Evolutionary conservation across 2,329 filamentous ascomycete genomes (phyloP).

Genomic region (Fusarium circinatum): DNA sequence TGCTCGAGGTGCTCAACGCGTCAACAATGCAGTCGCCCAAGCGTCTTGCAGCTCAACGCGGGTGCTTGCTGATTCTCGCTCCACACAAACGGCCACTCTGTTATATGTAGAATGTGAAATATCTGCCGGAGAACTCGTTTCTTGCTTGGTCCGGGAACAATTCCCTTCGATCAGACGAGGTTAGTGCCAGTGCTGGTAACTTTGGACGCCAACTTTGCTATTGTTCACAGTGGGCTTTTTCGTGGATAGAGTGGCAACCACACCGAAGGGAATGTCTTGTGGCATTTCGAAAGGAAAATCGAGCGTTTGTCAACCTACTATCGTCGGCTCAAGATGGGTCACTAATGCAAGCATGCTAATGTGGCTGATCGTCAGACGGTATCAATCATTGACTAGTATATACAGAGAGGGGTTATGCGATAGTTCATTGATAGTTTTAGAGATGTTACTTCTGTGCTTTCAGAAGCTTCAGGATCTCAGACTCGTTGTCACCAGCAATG

Average conservation of each 20-base stretch:
- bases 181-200: background rate
- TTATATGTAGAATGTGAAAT: conserved; percentile 5
- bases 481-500: conserved; percentile 81
- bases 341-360: background rate
- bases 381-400: conserved; percentile 10
- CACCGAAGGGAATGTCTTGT: background rate
- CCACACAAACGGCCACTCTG: conserved; percentile 25
- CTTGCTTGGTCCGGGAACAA: background rate
- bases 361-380: conserved; percentile 12
- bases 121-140: background rate
- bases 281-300: too few species aligned
- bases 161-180: background rate
- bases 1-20: background rate
- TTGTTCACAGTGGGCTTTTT: background rate
- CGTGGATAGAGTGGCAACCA: too few species aligned
- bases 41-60: conserved; percentile 10
- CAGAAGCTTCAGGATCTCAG: conserved; percentile 87
- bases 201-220: background rate
- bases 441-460: conserved; percentile 59
- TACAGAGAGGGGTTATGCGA: conserved; percentile 22
- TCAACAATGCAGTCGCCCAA: conserved; percentile 12
- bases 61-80: conserved; percentile 37
- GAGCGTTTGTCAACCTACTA: background rate
- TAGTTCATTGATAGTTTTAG: conserved; percentile 26
- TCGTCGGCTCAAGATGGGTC: background rate